Evolutionary conservation across 1,284 basidiomycete genomes (phyloP).

Genomic region (Malassezia sympodialis): DNA sequence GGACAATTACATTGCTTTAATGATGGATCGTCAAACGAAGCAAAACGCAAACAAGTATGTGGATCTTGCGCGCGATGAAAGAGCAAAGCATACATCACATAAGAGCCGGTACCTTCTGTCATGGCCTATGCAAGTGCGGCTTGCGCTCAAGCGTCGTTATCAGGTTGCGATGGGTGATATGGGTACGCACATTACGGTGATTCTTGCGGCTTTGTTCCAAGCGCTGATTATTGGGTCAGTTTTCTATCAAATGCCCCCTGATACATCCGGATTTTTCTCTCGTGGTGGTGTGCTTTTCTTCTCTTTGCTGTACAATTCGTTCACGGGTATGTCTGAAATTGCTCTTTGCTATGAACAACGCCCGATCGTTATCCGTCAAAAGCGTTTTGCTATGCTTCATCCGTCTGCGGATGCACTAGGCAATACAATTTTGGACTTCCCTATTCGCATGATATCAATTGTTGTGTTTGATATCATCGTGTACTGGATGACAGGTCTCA

Average conservation of each 20-base stretch:
- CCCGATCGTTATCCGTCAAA: slow-evolving; percentile 60
- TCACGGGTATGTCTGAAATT: slow-evolving; percentile 54
- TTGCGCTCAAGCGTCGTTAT: slow-evolving; percentile 51
- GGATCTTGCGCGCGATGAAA: slow-evolving; percentile 10
- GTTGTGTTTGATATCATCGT: slow-evolving; percentile 55
- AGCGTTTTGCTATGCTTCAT: slow-evolving; percentile 50
- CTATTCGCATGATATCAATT: slow-evolving; percentile 56
- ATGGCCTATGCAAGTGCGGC: slow-evolving; percentile 65
- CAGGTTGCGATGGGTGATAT: slow-evolving; percentile 60
- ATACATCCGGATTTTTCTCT: slow-evolving; percentile 33
- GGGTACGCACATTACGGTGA: slow-evolving; percentile 44
- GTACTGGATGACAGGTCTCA: slow-evolving; percentile 60
- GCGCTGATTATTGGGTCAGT: slow-evolving; percentile 72
- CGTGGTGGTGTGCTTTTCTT: slow-evolving; percentile 38
- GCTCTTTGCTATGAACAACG: slow-evolving; percentile 59
- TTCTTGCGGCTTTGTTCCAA: slow-evolving; percentile 29
- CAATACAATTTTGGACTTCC: slow-evolving; percentile 62
- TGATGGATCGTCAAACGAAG: slow-evolving; percentile 18
- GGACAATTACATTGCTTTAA: slow-evolving; percentile 22
- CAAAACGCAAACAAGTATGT: slow-evolving; percentile 13
- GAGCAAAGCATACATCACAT: slow-evolving; percentile 13
- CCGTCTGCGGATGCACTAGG: slow-evolving; percentile 54
- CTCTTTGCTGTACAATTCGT: slow-evolving; percentile 38
- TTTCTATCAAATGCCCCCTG: slow-evolving; percentile 52
- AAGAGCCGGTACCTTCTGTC: slow-evolving; percentile 55